A percentile compares a stretch with the other conserved stretches of the same genome.
Conservation (phyloP, 495 filamentous ascomycete genomes). For the Podospora didyma region DNA sequence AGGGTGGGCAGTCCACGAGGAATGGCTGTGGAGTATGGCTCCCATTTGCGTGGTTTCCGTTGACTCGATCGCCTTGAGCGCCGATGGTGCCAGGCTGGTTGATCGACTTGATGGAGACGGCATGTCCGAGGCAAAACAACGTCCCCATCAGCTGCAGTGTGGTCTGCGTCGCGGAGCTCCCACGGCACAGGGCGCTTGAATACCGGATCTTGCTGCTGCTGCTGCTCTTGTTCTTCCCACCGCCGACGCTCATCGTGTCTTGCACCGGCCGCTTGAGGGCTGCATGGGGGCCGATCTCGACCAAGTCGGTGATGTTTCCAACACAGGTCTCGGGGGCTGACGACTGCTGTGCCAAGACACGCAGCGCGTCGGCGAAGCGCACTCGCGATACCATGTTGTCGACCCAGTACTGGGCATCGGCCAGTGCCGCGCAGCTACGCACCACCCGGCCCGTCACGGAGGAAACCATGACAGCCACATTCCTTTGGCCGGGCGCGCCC, state of each 20-base stretch:
- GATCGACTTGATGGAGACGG: conserved; percentile 17
- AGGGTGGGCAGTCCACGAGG: conserved; percentile 27
- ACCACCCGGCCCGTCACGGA: conserved; percentile 29
- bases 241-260: conserved; percentile 42
- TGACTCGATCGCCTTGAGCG: conserved; percentile 9
- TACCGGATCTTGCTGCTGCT: too few relatives aligned
- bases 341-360: conserved; percentile 4
- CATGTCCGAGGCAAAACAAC: conserved; percentile 32
- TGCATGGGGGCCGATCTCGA: conserved; percentile 58
- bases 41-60: too few relatives aligned
- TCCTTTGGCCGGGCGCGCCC: too few relatives aligned
- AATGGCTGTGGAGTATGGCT: too few relatives aligned
- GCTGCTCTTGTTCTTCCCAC: too few relatives aligned
- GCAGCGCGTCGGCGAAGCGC: conserved; percentile 36
- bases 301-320: conserved; percentile 20
- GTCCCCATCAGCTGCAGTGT: conserved; percentile 29
- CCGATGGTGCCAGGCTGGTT: neutral
- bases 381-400: conserved; percentile 45
- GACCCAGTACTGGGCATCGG: conserved; percentile 37
- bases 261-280: conserved; percentile 47
- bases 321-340: neutral
- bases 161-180: conserved; percentile 19
- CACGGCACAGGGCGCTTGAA: conserved; percentile 22
- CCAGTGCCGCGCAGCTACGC: conserved; percentile 2
- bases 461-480: conserved; percentile 36